Percentiles rank a stretch among this genome's conserved stretches.
Evolutionary conservation across 805 yeast species (phyloP).

Genomic region (Yarrowia sp.): DNA sequence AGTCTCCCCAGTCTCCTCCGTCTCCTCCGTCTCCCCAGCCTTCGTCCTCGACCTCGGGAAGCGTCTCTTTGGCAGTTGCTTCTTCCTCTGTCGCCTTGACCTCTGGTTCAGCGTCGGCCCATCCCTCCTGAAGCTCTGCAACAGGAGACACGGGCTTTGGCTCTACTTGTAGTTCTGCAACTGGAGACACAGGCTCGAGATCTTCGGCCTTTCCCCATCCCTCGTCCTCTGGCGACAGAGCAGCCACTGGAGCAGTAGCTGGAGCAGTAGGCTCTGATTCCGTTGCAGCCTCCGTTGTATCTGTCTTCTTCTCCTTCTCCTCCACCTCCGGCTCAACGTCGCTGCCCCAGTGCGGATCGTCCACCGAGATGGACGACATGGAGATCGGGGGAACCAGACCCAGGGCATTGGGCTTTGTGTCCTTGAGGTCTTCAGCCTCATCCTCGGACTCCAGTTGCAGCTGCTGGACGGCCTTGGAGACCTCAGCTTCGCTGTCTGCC

Average conservation of each 20-base stretch:
- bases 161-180: background rate
- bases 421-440: background rate
- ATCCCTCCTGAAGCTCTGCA: background rate
- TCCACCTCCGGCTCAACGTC: background rate
- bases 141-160: background rate
- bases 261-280: background rate
- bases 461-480: background rate
- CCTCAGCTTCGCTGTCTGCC: background rate
- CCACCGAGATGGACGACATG: background rate
- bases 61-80: background rate
- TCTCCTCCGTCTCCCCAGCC: slow-evolving; percentile 5
- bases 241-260: background rate
- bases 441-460: background rate
- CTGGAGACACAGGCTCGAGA: background rate
- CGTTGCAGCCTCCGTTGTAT: background rate
- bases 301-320: no score
- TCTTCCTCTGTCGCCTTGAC: background rate
- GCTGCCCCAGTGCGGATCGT: background rate
- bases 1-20: slow-evolving; percentile 16
- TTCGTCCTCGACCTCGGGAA: background rate
- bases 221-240: background rate
- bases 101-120: background rate
- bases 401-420: background rate
- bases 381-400: background rate
- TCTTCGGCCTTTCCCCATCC: background rate